Base-by-base conservation (phyloP, 2,329 filamentous ascomycete species). In the Fusarium phyllophilum region DNA sequence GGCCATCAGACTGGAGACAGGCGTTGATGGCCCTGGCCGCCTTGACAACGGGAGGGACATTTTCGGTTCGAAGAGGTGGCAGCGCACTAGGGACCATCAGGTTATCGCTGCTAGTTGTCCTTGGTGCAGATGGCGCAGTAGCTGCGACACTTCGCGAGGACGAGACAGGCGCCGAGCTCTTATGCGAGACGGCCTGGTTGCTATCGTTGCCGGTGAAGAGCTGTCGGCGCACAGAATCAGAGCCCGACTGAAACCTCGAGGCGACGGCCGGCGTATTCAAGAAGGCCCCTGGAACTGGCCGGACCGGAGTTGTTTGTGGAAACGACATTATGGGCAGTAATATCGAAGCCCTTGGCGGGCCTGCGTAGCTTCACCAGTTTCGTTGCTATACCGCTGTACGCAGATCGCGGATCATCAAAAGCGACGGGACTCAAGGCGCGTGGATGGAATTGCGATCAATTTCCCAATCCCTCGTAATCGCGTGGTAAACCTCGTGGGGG, bases 21-120 rank as follows among this genome's bases (percentile, higher is more conserved):
- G 91, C 89, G 82, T 97, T 97, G 81, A 99, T 92, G 26, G 93
- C 95, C 74, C 88, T 89, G 52, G 95, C 94, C 26, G 94, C 96
- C 82, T 94, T 93, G 75, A 93, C 89, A 68, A 97, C 89, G 1
- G 93, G 93, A 49, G 90, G 90, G 52, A 93, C 79, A 65, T 83
- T 82, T 48, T 85, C 84, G 17, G 79, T 81, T 68, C 87, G 86
- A 62, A 84, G 82, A 72, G 87, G 84, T 39, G 86, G 84, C 45
- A 83, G 74, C 24, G 82, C 78, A 24, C 75, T 78, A 34, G 82
- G 74, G 10, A 82, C 77, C 45, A 75, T 77, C 62, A 83, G 64
- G 17, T 79, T 77, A 42, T 72, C 78, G 48, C 79, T 72, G 42
- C 73, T 76, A 44, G 77, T 66, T 49, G 79, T 68, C 39, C 51